phyloP scores from a whole-genome alignment of 768 basidiomycete genomes.

The Gyrodon lividus region DNA sequence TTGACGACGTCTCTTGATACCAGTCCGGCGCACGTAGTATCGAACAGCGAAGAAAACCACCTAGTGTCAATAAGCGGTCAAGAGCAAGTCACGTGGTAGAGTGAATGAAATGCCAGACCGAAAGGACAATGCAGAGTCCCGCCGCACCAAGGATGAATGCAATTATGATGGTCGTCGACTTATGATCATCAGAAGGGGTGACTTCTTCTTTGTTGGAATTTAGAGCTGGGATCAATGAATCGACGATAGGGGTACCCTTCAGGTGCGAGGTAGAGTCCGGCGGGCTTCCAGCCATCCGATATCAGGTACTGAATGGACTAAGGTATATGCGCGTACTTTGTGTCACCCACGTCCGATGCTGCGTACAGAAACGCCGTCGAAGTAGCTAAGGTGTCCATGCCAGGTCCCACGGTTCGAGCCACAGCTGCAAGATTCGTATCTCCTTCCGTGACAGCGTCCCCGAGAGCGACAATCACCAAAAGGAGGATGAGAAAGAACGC shows the following conservation, averaged over 20 bases:
- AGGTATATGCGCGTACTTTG: constrained; percentile 5
- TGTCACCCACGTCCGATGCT: not conserved
- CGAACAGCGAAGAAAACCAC: constrained; percentile 15
- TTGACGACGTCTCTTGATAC: constrained; percentile 23
- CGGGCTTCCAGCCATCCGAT: constrained; percentile 1
- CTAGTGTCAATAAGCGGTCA: constrained; percentile 1
- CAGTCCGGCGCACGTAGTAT: constrained; percentile 13
- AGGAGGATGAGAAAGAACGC: not conserved
- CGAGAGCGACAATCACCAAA: not conserved
- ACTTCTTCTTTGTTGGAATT: not conserved
- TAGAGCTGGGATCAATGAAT: constrained; percentile 11
- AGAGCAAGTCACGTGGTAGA: not conserved
- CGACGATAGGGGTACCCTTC: constrained; percentile 8
- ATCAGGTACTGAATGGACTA: not conserved
- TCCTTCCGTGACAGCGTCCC: not conserved
- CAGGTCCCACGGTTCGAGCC: not conserved
- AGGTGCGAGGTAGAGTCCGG: not conserved
- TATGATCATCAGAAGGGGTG: constrained; percentile 1
- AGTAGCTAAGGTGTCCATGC: not conserved
- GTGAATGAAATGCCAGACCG: constrained; percentile 8
- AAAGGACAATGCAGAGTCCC: constrained; percentile 1
- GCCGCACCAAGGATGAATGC: not conserved
- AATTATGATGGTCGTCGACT: not conserved
- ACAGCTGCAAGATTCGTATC: too few relatives aligned
- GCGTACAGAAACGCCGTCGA: not conserved